Percentiles rank a stretch among this genome's conserved stretches.
These are phyloP conservation scores for Neoboletus subvelutipes DNA, from an alignment of 768 basidiomycete genomes.

Conservation along the genomic window DNA sequence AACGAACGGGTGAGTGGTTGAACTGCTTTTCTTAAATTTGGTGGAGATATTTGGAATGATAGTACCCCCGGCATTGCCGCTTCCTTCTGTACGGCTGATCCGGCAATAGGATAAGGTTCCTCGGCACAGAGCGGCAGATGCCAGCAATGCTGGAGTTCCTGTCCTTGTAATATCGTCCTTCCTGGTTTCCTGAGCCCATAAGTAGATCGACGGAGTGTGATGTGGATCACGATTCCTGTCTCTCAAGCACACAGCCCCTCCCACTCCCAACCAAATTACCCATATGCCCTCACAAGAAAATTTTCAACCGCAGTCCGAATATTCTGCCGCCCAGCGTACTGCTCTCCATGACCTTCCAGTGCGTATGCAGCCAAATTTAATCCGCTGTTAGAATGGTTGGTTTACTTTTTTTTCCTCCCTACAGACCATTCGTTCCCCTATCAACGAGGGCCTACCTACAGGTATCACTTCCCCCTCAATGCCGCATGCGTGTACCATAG, in stretches of 20 bases:
- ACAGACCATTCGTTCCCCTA: neutral
- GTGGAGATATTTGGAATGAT: neutral
- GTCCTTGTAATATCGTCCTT: constrained; percentile 4
- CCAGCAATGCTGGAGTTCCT: constrained; percentile 1
- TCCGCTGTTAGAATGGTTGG: neutral
- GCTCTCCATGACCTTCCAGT: neutral
- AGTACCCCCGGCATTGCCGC: neutral
- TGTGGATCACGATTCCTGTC: neutral
- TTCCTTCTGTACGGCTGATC: neutral
- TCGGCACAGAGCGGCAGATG: constrained; percentile 14
- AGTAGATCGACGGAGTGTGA: constrained; percentile 12
- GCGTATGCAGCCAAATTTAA: neutral
- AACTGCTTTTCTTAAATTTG: neutral
- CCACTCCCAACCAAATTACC: neutral
- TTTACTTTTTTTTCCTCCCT: neutral
- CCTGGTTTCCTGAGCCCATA: constrained; percentile 11
- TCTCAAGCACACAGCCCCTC: neutral
- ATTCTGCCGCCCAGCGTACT: neutral
- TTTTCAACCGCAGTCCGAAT: neutral
- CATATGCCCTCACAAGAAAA: constrained; percentile 7
- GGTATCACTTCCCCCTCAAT: neutral
- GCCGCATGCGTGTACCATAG: neutral
- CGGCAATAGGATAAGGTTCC: constrained; percentile 14
- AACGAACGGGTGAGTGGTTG: neutral
- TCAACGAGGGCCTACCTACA: neutral